A percentile compares a stretch with the other conserved stretches of the same genome.
These are phyloP conservation scores for Sporisorium exsertum DNA, from an alignment of 1,284 basidiomycete species.

Conservation along the genomic window DNA sequence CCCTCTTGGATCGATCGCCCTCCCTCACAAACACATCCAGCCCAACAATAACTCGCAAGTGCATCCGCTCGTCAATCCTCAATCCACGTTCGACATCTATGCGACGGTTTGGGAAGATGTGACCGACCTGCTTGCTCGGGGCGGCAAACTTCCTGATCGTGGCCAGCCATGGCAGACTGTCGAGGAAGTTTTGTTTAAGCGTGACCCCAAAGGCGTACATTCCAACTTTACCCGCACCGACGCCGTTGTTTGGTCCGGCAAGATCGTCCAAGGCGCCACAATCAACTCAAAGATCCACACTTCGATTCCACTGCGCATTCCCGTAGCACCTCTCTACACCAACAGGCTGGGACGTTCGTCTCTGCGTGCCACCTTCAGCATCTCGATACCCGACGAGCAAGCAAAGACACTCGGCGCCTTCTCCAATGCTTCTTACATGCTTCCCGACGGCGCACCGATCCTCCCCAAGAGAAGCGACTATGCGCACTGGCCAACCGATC, in stretches of 20 bases:
- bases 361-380: constrained; percentile 25
- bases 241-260: constrained; percentile 5
- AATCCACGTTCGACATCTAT: constrained; percentile 16
- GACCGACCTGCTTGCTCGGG: constrained; percentile 18
- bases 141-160: constrained; percentile 7
- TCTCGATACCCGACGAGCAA: constrained; percentile 13
- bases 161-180: constrained; percentile 9
- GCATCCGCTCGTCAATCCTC: constrained; percentile 13
- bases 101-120: constrained; percentile 25
- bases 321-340: constrained; percentile 17
- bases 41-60: constrained; percentile 14
- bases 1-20: constrained; percentile 5
- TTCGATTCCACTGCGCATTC: constrained; percentile 10
- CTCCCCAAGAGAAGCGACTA: constrained; percentile 11
- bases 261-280: not conserved
- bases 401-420: constrained; percentile 3
- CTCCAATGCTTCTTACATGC: constrained; percentile 11
- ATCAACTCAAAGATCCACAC: constrained; percentile 12
- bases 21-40: constrained; percentile 6
- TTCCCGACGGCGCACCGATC: not conserved
- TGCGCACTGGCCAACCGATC: not conserved
- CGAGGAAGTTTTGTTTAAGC: not conserved
- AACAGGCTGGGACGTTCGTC: constrained; percentile 9
- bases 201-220: not conserved
- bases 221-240: constrained; percentile 10